Evolutionary conservation across 1,139 yeast species (phyloP).

Genomic region (Diutina siamensis): DNA sequence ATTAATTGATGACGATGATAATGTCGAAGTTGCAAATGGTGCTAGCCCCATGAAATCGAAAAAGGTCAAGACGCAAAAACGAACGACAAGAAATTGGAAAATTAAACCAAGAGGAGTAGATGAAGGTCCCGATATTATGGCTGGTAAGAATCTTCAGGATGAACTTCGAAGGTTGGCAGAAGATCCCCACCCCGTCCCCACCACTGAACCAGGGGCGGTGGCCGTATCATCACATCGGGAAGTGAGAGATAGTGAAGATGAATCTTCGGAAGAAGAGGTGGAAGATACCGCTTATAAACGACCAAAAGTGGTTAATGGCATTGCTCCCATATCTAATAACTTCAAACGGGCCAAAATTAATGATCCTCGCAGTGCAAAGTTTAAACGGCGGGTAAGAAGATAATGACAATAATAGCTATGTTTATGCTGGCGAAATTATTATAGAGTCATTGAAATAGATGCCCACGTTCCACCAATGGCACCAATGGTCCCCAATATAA

Average conservation of each 20-base stretch:
- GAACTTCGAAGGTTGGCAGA: slow-evolving; percentile 23
- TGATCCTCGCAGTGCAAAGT: slow-evolving; percentile 19
- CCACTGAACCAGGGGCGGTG: slow-evolving; percentile 13
- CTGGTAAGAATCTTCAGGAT: slow-evolving; percentile 28
- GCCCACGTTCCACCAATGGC: slow-evolving; percentile 42
- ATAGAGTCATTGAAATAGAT: neutral
- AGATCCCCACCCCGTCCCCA: slow-evolving; percentile 10
- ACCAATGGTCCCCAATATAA: slow-evolving; percentile 31
- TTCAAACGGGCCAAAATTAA: slow-evolving; percentile 33
- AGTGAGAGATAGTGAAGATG: slow-evolving; percentile 16
- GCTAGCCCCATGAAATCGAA: slow-evolving; percentile 15
- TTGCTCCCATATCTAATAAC: slow-evolving; percentile 18
- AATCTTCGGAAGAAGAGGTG: slow-evolving; percentile 10
- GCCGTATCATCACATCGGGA: slow-evolving; percentile 7
- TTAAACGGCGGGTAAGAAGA: neutral
- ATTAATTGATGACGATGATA: slow-evolving; percentile 9
- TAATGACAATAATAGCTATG: neutral
- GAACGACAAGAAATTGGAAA: slow-evolving; percentile 52
- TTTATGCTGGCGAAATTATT: neutral
- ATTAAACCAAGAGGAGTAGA: slow-evolving; percentile 31
- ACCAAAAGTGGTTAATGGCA: neutral
- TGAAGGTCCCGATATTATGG: slow-evolving; percentile 18
- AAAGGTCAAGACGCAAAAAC: slow-evolving; percentile 40
- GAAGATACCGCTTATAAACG: slow-evolving; percentile 8
- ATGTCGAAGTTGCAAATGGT: slow-evolving; percentile 9